Base-by-base conservation (phyloP, 371 early-diverging fungal species). In the Lichtheimia ramosa region DNA sequence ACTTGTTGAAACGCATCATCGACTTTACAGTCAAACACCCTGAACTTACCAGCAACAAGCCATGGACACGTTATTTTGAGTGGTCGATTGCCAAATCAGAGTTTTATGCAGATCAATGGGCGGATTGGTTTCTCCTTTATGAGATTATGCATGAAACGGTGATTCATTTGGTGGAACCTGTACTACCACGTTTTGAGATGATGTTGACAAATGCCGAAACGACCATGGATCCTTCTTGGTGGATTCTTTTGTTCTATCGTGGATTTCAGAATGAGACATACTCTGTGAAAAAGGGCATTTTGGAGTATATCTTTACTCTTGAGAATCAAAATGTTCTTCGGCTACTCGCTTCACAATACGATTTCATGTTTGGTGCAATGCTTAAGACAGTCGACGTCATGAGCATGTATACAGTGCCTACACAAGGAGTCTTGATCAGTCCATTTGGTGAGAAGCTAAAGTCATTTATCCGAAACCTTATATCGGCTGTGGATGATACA, bases 101-200 rank as follows among this genome's bases (percentile, higher is more conserved):
- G 28, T 48, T 51, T 0, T 79, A 66, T 24, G 21, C 54, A 0
- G 63, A 66, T 4, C 51, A 72, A 24, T 87, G 84, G 86, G 75
- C 82, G 18, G 85, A 87, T 23, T 85, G 81, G 73, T 83, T 83
- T 54, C 58, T 83, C 15, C 58, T 84, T 20, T 83, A 81, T 52
- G 86, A 87, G 14, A 82, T 74, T 54, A 70, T 85, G 64, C 77
- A 81, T 54, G 85, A 86, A 71, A 64, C 67, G 12, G 75, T 74
- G 12, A 62, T 73, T 34, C 88, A 87, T 63, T 64, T 87, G 0
- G 75, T 85, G 1, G 79, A 78, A 16, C 81, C 81, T 20, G 74
- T 81, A 0, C 51, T 81, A 13, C 78, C 77, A 23, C 57, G 74
- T n/a, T 67, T 77, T 28, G 69, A 79, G 43, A 23, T 57, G 2